Evolutionary conservation across 2,329 filamentous ascomycete genomes (phyloP), one percentile per base, ranked within the genome.

Genomic region (Claviceps fusiformis): DNA sequence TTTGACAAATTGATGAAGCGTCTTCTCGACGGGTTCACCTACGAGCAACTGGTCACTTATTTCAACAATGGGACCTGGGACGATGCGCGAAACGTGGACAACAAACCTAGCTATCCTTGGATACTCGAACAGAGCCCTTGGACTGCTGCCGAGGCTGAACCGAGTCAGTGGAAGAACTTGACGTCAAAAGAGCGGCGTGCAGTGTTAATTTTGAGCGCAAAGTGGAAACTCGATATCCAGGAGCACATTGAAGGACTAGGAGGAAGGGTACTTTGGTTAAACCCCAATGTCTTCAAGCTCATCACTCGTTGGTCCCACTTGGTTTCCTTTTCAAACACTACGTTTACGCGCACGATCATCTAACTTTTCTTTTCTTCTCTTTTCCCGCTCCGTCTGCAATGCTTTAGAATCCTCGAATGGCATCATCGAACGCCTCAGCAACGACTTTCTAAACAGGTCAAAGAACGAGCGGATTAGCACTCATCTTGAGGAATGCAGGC

Each of bases 171-270:
- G 56, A 45, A 51, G 5, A 15, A 60, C 13, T 29, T 60, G 41
- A 60, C 61, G 15, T 59, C 61, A 4, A 82, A 81, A 62, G 63
- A 71, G 44, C 67, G 59, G 33, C 61, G 74, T 11, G 73, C 67
- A 0, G 58, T 74, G 17, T 66, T 65, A 55, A 65, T 82, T 54
- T 67, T 82, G 68, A 69, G 70, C 13, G 64, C 71, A 29, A 73
- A 70, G 56, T 82, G 79, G 79, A 70, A 68, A 3, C 59, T 82
- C n/a, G 68, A 73, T 9, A 71, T 75, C 2, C 67, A 71, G 54
- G 75, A 79, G 58, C 62, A 76, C 17, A 61, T 72, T 15, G 68
- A 72, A 24, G 68, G 67, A 6, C 62, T 72, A 3, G 79, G 78
- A 6, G 65, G 67, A 37, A 62, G 71, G 1, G 65, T 64, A 2